Evolutionary conservation across 1,284 basidiomycete species (phyloP).

Genomic region (Trichosporon inkin): DNA sequence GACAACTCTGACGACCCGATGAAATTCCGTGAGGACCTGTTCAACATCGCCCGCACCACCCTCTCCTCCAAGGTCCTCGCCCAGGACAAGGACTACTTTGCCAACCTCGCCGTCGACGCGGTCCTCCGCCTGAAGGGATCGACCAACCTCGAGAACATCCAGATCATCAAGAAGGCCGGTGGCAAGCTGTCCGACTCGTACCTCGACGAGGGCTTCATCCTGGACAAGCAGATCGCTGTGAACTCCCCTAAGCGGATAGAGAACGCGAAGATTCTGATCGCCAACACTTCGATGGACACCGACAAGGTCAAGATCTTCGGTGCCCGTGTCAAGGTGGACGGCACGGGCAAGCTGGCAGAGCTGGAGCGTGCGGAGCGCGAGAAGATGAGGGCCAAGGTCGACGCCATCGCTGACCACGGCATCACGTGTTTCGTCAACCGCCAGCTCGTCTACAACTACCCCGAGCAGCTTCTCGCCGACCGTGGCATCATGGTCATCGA

Average conservation of each 20-base stretch:
- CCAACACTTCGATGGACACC: constrained; percentile 99
- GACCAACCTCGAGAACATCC: constrained; percentile 96
- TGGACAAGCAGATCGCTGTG: constrained; percentile 92
- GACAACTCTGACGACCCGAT: constrained; percentile 74
- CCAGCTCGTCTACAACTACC: constrained; percentile 99
- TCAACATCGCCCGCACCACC: constrained; percentile 96
- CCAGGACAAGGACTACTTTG: constrained; percentile 98
- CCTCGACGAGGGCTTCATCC: constrained; percentile 97
- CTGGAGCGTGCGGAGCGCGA: constrained; percentile 97
- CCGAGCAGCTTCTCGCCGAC: constrained; percentile 88
- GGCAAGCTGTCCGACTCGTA: constrained; percentile 98
- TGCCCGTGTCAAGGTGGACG: constrained; percentile 90
- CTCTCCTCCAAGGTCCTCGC: constrained; percentile 93
- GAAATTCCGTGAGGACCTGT: constrained; percentile 79
- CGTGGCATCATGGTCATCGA: constrained; percentile 95
- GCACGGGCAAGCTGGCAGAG: constrained; percentile 94
- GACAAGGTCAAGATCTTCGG: constrained; percentile 99
- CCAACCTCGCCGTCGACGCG: constrained; percentile 95
- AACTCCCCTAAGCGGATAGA: constrained; percentile 93
- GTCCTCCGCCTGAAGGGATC: constrained; percentile 91
- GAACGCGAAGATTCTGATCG: constrained; percentile 94
- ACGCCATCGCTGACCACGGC: constrained; percentile 87
- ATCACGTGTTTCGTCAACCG: constrained; percentile 99
- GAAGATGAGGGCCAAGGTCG: constrained; percentile 99
- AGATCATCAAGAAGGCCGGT: constrained; percentile 99